These are phyloP conservation scores for Fusarium circinatum DNA, from an alignment of 2,329 filamentous ascomycete species.

Conservation along the genomic window DNA sequence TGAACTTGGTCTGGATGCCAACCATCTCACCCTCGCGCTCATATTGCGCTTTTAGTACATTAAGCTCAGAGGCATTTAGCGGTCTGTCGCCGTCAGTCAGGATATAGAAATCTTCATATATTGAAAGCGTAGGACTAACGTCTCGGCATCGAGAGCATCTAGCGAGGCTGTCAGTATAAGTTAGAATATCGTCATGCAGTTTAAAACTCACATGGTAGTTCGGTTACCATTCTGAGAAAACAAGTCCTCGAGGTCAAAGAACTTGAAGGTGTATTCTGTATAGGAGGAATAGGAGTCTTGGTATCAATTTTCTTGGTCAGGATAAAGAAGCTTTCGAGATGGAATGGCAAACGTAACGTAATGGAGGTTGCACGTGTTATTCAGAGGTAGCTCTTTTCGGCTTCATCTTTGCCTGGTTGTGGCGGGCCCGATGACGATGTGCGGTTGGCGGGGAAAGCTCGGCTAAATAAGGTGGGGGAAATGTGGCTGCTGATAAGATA, in stretches of 20 bases:
- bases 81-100: slow-evolving; percentile 64
- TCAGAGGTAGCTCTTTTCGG: slow-evolving; percentile 30
- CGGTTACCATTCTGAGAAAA: slow-evolving; percentile 55
- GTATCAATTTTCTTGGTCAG: neutral
- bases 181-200: slow-evolving; percentile 5
- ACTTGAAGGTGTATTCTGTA: neutral
- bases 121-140: slow-evolving; percentile 61
- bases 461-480: slow-evolving; percentile 14
- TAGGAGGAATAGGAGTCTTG: neutral
- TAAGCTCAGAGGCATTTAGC: slow-evolving; percentile 89
- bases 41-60: slow-evolving; percentile 92
- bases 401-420: slow-evolving; percentile 30
- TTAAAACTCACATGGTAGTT: slow-evolving; percentile 59
- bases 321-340: neutral
- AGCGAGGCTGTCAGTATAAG: slow-evolving; percentile 21
- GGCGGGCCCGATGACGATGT: slow-evolving; percentile 43
- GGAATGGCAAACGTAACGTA: slow-evolving; percentile 1
- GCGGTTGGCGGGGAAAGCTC: slow-evolving; percentile 33
- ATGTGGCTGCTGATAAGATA: neutral
- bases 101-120: neutral
- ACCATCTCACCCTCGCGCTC: slow-evolving; percentile 98
- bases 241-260: neutral
- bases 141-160: slow-evolving; percentile 99
- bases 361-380: slow-evolving; percentile 20
- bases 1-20: slow-evolving; percentile 98